Evolutionary conservation across 2,329 filamentous ascomycete genomes (phyloP).

Genomic region (Penicillium brasilianum): DNA sequence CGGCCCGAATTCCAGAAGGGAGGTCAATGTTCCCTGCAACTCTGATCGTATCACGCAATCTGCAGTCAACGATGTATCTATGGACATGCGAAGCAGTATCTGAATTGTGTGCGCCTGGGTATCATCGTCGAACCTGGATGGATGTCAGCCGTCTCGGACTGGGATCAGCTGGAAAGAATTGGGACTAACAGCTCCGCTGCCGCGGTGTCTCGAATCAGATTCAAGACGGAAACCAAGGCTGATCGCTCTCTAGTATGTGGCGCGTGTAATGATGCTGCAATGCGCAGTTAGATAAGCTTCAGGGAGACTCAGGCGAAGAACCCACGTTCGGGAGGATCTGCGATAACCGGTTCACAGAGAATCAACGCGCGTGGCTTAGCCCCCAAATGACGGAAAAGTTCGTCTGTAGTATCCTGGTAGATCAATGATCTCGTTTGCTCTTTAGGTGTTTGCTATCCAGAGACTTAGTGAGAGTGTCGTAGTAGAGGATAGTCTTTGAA

Average conservation of each 20-base stretch:
- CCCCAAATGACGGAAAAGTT: slow-evolving; percentile 65
- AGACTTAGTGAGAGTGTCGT: slow-evolving; percentile 18
- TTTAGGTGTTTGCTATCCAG: slow-evolving; percentile 31
- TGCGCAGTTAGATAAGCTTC: background rate
- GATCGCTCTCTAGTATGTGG: slow-evolving; percentile 9
- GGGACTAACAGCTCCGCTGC: slow-evolving; percentile 34
- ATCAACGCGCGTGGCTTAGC: slow-evolving; percentile 56
- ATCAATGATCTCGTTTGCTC: slow-evolving; percentile 40
- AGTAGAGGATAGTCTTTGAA: slow-evolving; percentile 35
- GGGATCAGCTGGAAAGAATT: background rate
- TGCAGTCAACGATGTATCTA: slow-evolving; percentile 42
- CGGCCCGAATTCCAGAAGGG: slow-evolving; percentile 36
- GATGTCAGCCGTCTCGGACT: slow-evolving; percentile 16
- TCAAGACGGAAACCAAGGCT: slow-evolving; percentile 41
- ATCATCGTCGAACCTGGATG: slow-evolving; percentile 40
- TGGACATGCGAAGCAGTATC: slow-evolving; percentile 43
- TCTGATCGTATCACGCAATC: slow-evolving; percentile 37
- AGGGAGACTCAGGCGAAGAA: background rate
- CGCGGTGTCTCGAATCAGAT: slow-evolving; percentile 39
- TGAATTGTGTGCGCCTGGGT: slow-evolving; percentile 39
- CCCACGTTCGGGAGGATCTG: slow-evolving; percentile 35
- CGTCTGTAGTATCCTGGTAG: slow-evolving; percentile 50
- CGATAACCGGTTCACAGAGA: slow-evolving; percentile 34
- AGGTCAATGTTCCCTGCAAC: slow-evolving; percentile 41
- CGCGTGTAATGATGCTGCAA: background rate